These are phyloP conservation scores for Mycena sp. DNA, from an alignment of 1,284 basidiomycete species.

Conservation along the genomic window DNA sequence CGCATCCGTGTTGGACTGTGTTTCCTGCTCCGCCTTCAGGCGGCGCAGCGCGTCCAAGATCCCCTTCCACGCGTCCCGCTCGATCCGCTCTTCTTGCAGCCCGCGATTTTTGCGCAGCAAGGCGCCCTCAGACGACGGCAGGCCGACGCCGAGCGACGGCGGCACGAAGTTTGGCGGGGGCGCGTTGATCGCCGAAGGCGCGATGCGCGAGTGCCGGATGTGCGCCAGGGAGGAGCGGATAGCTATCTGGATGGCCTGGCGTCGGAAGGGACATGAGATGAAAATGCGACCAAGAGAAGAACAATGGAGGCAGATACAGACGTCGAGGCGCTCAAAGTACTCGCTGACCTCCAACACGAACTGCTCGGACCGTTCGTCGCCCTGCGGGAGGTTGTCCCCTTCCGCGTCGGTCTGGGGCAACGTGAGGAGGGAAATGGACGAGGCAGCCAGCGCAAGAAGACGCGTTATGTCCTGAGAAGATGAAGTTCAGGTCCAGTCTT, in stretches of 20 bases:
- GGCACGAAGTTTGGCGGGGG: slow-evolving; percentile 77
- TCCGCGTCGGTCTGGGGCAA: slow-evolving; percentile 79
- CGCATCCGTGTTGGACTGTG: too few relatives aligned
- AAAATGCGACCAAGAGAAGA: slow-evolving; percentile 11
- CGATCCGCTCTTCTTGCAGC: slow-evolving; percentile 80
- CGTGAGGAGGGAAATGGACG: slow-evolving; percentile 78
- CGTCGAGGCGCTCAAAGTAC: slow-evolving; percentile 84
- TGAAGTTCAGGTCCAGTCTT: slow-evolving; percentile 3
- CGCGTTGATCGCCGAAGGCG: slow-evolving; percentile 82
- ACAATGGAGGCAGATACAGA: slow-evolving; percentile 51
- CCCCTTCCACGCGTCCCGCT: slow-evolving; percentile 79
- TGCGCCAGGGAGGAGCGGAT: slow-evolving; percentile 82
- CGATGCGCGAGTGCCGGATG: slow-evolving; percentile 82
- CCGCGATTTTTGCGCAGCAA: slow-evolving; percentile 57
- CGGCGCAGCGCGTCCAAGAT: slow-evolving; percentile 72
- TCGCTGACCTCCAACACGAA: slow-evolving; percentile 85
- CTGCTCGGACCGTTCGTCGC: slow-evolving; percentile 83
- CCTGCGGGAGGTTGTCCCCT: slow-evolving; percentile 73
- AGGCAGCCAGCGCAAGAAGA: slow-evolving; percentile 76
- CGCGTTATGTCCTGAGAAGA: slow-evolving; percentile 79
- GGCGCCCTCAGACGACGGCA: slow-evolving; percentile 53
- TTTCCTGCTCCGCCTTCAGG: slow-evolving; percentile 57
- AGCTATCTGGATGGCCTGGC: slow-evolving; percentile 75
- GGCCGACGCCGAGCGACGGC: slow-evolving; percentile 78
- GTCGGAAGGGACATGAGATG: too few relatives aligned